Conservation (phyloP, 495 filamentous ascomycete species). For the Lentithecium fluviatile region DNA sequence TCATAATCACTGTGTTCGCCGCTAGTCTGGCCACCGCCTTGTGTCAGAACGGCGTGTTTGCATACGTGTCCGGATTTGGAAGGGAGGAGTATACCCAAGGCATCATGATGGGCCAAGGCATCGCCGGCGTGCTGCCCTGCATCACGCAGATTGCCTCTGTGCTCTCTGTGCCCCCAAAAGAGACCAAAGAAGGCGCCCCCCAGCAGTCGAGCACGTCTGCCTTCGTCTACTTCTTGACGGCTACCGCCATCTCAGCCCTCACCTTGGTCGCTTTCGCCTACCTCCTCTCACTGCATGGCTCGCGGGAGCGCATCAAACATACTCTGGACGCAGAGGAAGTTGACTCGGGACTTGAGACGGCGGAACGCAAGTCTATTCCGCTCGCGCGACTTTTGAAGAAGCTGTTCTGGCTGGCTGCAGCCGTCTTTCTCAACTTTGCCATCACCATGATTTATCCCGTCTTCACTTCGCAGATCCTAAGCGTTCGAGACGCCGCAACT, state of each 20-base stretch:
- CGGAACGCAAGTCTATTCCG: conserved; percentile 59
- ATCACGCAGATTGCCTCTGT: conserved; percentile 83
- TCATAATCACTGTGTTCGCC: conserved; percentile 78
- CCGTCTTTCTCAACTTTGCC: conserved; percentile 74
- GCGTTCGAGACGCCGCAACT: conserved; percentile 51
- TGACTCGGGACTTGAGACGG: conserved; percentile 21
- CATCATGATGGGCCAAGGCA: conserved; percentile 92
- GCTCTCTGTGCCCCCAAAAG: conserved; percentile 57
- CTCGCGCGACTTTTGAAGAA: conserved; percentile 69
- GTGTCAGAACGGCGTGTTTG: conserved; percentile 92
- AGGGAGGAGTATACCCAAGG: conserved; percentile 86
- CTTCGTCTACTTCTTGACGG: conserved; percentile 88
- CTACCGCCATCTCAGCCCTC: conserved; percentile 61
- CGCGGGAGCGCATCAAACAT: conserved; percentile 31
- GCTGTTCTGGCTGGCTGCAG: conserved; percentile 64
- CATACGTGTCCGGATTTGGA: conserved; percentile 83
- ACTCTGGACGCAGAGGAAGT: conserved; percentile 29
- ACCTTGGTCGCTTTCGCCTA: conserved; percentile 62
- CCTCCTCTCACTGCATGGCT: conserved; percentile 53
- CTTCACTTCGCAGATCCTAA: conserved; percentile 75
- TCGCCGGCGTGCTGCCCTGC: conserved; percentile 88
- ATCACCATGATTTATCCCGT: conserved; percentile 94
- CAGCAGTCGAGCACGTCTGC: conserved; percentile 62
- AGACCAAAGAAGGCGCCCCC: conserved; percentile 28
- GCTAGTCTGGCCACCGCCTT: conserved; percentile 77